Conservation (phyloP, 2,329 filamentous ascomycete genomes). For the Pseudogymnoascus sp. region DNA sequence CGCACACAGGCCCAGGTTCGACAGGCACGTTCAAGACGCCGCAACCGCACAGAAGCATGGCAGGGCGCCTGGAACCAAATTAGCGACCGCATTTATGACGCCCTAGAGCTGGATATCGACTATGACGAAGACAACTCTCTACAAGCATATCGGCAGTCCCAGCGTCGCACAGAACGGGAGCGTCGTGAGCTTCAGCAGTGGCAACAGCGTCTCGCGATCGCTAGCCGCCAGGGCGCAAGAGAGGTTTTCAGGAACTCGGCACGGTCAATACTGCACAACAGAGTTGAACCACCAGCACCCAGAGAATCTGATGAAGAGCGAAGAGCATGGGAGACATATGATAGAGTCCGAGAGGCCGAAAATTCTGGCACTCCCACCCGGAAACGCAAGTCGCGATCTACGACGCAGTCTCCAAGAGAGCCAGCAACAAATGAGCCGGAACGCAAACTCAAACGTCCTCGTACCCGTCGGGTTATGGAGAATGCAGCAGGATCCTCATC, state of each 20-base stretch:
- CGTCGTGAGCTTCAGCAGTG: constrained; percentile 58
- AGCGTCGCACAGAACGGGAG: constrained; percentile 40
- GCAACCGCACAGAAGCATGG: constrained; percentile 73
- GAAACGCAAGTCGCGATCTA: constrained; percentile 66
- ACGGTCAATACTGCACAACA: constrained; percentile 48
- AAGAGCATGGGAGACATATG: constrained; percentile 82
- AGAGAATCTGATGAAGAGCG: constrained; percentile 73
- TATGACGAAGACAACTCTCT: constrained; percentile 64
- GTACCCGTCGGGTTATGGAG: constrained; percentile 60
- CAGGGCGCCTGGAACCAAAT: constrained; percentile 72
- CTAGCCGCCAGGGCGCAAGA: constrained; percentile 66
- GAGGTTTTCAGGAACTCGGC: constrained; percentile 64
- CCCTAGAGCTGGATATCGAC: constrained; percentile 68
- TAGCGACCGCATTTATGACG: constrained; percentile 53
- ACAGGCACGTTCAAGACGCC: constrained; percentile 39
- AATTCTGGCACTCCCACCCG: constrained; percentile 43
- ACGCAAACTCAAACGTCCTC: constrained; percentile 77
- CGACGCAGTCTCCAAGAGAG: constrained; percentile 62
- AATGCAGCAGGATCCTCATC: constrained; percentile 36
- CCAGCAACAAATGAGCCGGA: constrained; percentile 59
- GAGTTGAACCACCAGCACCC: constrained; percentile 39
- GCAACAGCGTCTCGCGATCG: constrained; percentile 77
- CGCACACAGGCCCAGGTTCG: constrained; percentile 52
- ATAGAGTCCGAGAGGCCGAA: constrained; percentile 68
- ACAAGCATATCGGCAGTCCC: constrained; percentile 46